Evolutionary conservation across 306 rosid species (phyloP), one percentile per base, ranked within the genome.

Genomic region (Gillenia trifoliata): DNA sequence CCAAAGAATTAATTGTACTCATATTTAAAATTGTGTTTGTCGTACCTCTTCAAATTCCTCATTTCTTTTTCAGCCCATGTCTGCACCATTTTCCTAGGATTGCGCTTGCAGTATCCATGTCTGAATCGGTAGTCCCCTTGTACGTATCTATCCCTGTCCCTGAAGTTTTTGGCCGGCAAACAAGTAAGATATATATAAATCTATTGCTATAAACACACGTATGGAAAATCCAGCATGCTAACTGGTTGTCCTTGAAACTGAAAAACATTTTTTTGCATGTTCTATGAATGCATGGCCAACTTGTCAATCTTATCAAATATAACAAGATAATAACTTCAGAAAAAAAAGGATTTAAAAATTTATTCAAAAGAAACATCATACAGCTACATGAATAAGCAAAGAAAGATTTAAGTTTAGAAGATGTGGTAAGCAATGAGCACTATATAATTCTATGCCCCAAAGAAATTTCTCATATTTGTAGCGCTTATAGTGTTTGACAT

Each of bases 11-110:
- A 33, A 30, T 9, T 31, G 41, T 10, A 43, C 30, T 36, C 30
- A 4, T 6, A 55, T 20, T 5, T 34, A 11, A 74, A 70, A 8
- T 34, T 50, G 19, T 23, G 38, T 47, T 57, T 1, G 12, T 17
- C 79, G 71, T 84, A 88, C 98, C 98, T 93, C 83, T 85, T 31
- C 69, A 93, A 88, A 80, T 93, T 91, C 82, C 97, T 91, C 96
- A 83, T 91, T 82, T 91, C 98, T 85, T 93, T 91, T 83, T 93
- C 98, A 0, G 97, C 98, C 98, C 98, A 93, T 70, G 96, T 91
- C 86, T 89, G 87, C 26, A 93, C 98, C 98, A 93, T 93, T 80
- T 93, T 93, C 82, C 98, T 87, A 71, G 98, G 96, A 81, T 91
- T 93, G 83, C 84, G 90, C 88, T 61, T 91, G 81, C 97, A 88